Percentiles rank a stretch among this genome's conserved stretches.
Evolutionary conservation across 495 filamentous ascomycete species (phyloP).

Genomic region (Aspergillus campestris): DNA sequence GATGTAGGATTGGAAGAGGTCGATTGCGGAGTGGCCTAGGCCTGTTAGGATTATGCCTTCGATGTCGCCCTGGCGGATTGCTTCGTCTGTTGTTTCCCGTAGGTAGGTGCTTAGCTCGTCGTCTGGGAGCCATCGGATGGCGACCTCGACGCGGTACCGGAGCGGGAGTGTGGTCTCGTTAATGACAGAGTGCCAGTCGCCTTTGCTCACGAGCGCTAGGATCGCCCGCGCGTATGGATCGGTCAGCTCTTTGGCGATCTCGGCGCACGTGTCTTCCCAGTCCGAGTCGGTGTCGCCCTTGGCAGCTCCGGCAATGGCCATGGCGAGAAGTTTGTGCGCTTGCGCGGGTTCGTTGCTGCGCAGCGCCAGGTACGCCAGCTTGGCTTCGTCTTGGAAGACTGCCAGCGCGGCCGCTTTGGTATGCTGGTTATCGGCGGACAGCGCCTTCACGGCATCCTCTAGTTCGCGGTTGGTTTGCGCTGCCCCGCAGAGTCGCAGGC

Average conservation of each 20-base stretch:
- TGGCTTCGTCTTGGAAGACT: slow-evolving; percentile 61
- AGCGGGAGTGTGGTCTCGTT: slow-evolving; percentile 77
- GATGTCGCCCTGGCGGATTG: slow-evolving; percentile 68
- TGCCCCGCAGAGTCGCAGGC: slow-evolving; percentile 71
- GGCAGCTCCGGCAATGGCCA: slow-evolving; percentile 46
- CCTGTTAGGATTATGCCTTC: slow-evolving; percentile 87
- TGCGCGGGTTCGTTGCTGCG: slow-evolving; percentile 35
- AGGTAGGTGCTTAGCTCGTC: slow-evolving; percentile 68
- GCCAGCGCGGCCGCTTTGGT: slow-evolving; percentile 77
- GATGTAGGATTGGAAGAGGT: slow-evolving; percentile 82
- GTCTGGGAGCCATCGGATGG: slow-evolving; percentile 76
- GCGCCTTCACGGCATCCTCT: slow-evolving; percentile 50
- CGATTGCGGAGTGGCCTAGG: slow-evolving; percentile 65
- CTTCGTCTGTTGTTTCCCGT: slow-evolving; percentile 48
- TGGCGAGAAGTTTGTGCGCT: slow-evolving; percentile 43
- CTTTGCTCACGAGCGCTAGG: slow-evolving; percentile 82
- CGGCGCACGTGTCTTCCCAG: slow-evolving; percentile 47
- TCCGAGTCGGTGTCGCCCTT: slow-evolving; percentile 47
- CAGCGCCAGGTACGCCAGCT: slow-evolving; percentile 41
- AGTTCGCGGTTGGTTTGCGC: slow-evolving; percentile 53
- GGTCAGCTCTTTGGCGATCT: slow-evolving; percentile 55
- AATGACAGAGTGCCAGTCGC: slow-evolving; percentile 77
- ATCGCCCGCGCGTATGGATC: slow-evolving; percentile 89
- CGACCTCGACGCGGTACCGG: slow-evolving; percentile 76
- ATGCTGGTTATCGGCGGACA: slow-evolving; percentile 53